Conservation (phyloP, 2,329 filamentous ascomycete genomes). For the Pseudogymnoascus sp. region DNA sequence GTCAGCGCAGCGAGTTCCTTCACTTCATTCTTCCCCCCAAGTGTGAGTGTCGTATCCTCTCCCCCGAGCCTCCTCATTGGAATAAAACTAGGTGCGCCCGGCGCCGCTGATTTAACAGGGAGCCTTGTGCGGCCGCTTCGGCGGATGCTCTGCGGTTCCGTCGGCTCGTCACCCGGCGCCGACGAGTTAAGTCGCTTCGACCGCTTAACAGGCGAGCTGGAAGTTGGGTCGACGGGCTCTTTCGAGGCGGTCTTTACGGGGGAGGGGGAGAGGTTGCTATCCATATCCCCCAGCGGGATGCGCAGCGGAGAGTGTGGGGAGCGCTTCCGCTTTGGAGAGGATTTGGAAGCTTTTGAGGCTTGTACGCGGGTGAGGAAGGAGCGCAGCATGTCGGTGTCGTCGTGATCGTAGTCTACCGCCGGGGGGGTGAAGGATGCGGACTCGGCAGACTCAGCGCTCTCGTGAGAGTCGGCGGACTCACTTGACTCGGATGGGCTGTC, state of each 20-base stretch:
- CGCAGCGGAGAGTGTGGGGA: conserved; percentile 29
- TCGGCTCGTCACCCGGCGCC: not conserved
- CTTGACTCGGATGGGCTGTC: not conserved
- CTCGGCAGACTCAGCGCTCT: not conserved
- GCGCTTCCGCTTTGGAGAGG: conserved; percentile 18
- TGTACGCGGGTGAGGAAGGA: conserved; percentile 32
- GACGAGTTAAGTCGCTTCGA: not conserved
- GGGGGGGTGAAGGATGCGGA: not conserved
- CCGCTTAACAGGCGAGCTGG: not conserved
- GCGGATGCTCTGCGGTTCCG: conserved; percentile 15
- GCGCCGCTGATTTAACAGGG: conserved; percentile 21
- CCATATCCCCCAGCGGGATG: conserved; percentile 22
- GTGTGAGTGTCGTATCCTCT: conserved; percentile 26
- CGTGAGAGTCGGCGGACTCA: not conserved
- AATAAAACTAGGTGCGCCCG: conserved; percentile 26
- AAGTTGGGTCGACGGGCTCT: not conserved
- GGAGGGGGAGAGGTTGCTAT: conserved; percentile 19
- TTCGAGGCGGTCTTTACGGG: conserved; percentile 15
- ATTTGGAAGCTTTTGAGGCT: conserved; percentile 30
- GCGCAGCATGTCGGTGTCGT: conserved; percentile 32
- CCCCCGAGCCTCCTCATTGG: conserved; percentile 27
- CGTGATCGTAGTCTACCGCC: conserved; percentile 16
- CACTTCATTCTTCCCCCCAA: conserved; percentile 12
- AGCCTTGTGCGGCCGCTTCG: conserved; percentile 28
- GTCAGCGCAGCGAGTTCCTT: conserved; percentile 34